Base-by-base conservation (phyloP, 2,329 filamentous ascomycete species). In the Diaporthe sp. region DNA sequence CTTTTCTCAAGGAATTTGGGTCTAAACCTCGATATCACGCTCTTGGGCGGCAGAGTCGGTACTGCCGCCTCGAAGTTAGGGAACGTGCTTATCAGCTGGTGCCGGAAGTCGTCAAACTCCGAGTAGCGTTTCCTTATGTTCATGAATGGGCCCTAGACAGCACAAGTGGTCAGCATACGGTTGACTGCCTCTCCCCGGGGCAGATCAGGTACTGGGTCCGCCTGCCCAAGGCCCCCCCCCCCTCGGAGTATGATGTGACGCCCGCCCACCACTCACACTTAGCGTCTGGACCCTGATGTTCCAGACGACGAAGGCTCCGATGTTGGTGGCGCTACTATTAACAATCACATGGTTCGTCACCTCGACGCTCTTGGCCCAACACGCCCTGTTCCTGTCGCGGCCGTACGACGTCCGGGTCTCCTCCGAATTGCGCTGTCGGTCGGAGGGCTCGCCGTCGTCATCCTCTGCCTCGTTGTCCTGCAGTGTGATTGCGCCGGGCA, bases 221-320 rank as follows among this genome's bases (percentile, higher is more conserved):
- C 17, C 30, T 12, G 37, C 12, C 12, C 7, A n/a, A n/a, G n/a
- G n/a, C n/a, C n/a, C n/a, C n/a, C n/a, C n/a, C n/a, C 25, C 58
- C 25, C 15, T 25, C n/a, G 5, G 2, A 17, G 25, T n/a, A 8
- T 22, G 39, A 22, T 10, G n/a, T 44, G 27, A 35, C 22, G 7
- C 61, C 61, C 15, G 30, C 7, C 19, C 88, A 88, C 19, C 88
- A 88, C 91, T 82, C 81, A 96, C 95, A 83, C 92, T 93, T 68
- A 98, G 85, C 4, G 95, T 98, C 82, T 97, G 92, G 58, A 99
- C 94, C 63, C 89, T 91, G 79, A 97, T 95, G 81, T 95, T 97
- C 94, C 94, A 99, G 10, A 98, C 95, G 1, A 98, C 94, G 85
- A 98, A 99, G 2, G 96, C 94, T n/a, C 96, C 96, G 37, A 91